Evolutionary conservation across 805 yeast species (phyloP).

Genomic region (Zygotorulaspora danielsina): DNA sequence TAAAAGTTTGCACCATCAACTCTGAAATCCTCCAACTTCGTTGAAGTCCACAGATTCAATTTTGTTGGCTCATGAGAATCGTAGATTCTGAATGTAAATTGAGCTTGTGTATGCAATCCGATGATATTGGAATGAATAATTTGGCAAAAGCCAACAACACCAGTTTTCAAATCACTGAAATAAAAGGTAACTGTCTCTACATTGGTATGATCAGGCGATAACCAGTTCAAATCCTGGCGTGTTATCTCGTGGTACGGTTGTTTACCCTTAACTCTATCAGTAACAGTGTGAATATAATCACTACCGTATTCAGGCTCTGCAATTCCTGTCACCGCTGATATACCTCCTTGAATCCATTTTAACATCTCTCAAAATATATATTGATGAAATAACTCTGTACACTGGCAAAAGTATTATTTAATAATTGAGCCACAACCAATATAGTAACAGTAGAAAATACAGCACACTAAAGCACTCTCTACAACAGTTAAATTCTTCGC

Average conservation of each 20-base stretch:
- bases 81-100: slow-evolving; percentile 83
- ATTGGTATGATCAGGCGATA: slow-evolving; percentile 70
- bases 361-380: slow-evolving; percentile 42
- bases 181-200: slow-evolving; percentile 96
- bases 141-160: slow-evolving; percentile 84
- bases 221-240: slow-evolving; percentile 71
- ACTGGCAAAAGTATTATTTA: no score
- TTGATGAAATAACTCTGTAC: background rate
- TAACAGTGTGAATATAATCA: slow-evolving; percentile 84
- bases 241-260: slow-evolving; percentile 58
- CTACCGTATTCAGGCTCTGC: slow-evolving; percentile 97
- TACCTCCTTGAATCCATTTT: slow-evolving; percentile 78
- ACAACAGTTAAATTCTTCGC: no score
- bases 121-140: slow-evolving; percentile 88
- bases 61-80: slow-evolving; percentile 31
- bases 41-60: slow-evolving; percentile 75
- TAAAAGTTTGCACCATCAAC: slow-evolving; percentile 71
- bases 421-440: no score
- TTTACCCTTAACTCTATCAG: slow-evolving; percentile 51
- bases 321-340: slow-evolving; percentile 93
- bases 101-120: slow-evolving; percentile 86
- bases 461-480: no score
- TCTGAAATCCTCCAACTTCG: slow-evolving; percentile 74
- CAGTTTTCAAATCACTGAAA: slow-evolving; percentile 58
- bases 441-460: no score